Base-by-base conservation (phyloP, 495 filamentous ascomycete genomes). In the Aspergillus steynii region DNA sequence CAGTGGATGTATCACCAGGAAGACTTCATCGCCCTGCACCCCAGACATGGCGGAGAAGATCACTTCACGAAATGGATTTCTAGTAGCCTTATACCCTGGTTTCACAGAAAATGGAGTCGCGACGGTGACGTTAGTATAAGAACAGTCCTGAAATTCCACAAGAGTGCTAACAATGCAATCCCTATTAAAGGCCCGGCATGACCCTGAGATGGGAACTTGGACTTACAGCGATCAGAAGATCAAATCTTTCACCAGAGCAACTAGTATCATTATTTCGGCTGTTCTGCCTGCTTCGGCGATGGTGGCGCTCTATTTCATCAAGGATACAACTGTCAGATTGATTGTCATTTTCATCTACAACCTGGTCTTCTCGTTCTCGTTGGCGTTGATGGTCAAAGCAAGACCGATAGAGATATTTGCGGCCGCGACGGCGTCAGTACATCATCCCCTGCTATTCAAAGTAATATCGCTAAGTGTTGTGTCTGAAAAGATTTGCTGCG, bases 371-470 rank as follows among this genome's bases (percentile, higher is more conserved):
- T 58, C 68, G 1, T 47, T 65, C 28, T 55, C 53, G 5, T 61
- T 77, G 53, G 63, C 63, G 9, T 50, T 74, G 10, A 63, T 74
- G 28, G 74, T 73, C 7, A 58, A 53, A 29, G 70, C 71, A 5
- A 65, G 60, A 32, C 62, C 62, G 20, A 60, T 67, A 8, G 71
- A 77, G 62, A 66, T 74, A 26, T 76, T 77, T 60, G 70, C 70
- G 5, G 70, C 68, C 14, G 65, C 71, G n/a, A 65, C 65, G 8
- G 68, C 70, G 65, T 68, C 61, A 61, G 73, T 59, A 26, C 15
- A 0, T 47, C 20, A 4, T 4, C 49, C 8, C 20, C 20, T 20
- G 31, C 8, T 28, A n/a, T 50, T 32, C n/a, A 10, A 15, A 50
- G 49, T 51, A 32, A 29, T 51, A 32, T 4, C 5, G 27, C 27